Evolutionary conservation across 169 alveolate species (phyloP), one percentile per base, ranked within the genome.

Genomic region (Pseudocohnilembus persalinus): DNA sequence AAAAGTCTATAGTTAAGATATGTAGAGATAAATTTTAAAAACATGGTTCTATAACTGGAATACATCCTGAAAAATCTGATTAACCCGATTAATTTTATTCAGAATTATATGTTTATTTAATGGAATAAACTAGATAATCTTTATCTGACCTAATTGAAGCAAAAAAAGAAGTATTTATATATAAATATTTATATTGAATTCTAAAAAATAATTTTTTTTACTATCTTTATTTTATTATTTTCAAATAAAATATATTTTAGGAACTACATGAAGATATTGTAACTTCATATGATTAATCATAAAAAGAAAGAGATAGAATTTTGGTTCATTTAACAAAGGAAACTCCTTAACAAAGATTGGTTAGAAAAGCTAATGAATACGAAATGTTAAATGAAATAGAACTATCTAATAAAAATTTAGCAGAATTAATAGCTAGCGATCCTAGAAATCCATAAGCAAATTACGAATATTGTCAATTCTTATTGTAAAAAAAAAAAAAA

Each of bases 11-110:
- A 0, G 87, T 86, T 1, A 86, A 76, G 35, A 34, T 86, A 35
- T 86, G 90, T 27, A 79, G 90, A 75, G 90, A 86, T 81, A 86
- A 86, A 65, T 86, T 86, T 34, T n/a, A 76, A 63, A 86, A 86
- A 64, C 31, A 34, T 24, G 90, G 90, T 25, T 86, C 90, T n/a
- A 83, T 86, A 16, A 86, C 90, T 31, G 90, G 90, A 6, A 86
- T 86, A 28, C n/a, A n/a, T n/a, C n/a, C n/a, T n/a, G n/a, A n/a
- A n/a, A 80, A 86, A 28, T 80, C 90, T 33, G 80, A 78, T 0
- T 29, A 86, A 64, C 33, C 77, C 27, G 90, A 86, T 81, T 74
- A 86, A 81, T 86, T 86, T 63, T 86, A 86, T 29, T 80, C 87
- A 24, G 90, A 86, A 75, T 75, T 86, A 20, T 86, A 86, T 75